Evolutionary conservation across 2,329 filamentous ascomycete species (phyloP), one percentile per base, ranked within the genome.

Genomic region (Onygenales sp.): DNA sequence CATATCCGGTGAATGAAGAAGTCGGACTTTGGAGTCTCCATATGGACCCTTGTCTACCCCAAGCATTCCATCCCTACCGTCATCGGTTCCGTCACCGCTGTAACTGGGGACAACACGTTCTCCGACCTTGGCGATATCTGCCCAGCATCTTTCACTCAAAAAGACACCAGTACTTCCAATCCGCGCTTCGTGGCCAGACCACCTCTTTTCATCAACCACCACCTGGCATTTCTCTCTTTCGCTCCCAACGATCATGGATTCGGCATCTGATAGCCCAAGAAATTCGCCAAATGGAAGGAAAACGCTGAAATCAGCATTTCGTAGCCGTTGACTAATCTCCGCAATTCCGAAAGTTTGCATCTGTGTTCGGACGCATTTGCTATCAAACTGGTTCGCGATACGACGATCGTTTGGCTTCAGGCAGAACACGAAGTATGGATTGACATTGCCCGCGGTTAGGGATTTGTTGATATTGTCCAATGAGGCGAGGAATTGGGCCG

Each of bases 361-460:
- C 67, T 98, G 93, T 9, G 87, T 88, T 3, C 93, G 85, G 21
- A 98, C 93, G 67, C 93, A 98, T 71, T 97, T 97, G 79, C 90
- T 96, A 70, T 98, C 93, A 63, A 97, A 98, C 65, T 98, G 93
- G 61, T 98, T 98, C 57, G 93, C 92, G 60, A 98, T 98, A 49
- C 93, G 84, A 51, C 93, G 82, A 67, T 98, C 93, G 62, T 98
- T 98, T 21, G 93, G 92, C 72, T 98, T 98, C 58, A 98, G 73
- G 65, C 93, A 98, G 71, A 98, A 96, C 44, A 98, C 82, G 62
- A 96, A 97, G 71, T 98, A 98, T 0, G 87, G 82, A 64, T 98
- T 98, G 9, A 90, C 87, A 64, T 90, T 88, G 3, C 85, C 81
- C 2, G 87, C 83, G 2, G 83, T 86, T 44, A 98, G 76, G 2